phyloP scores from a whole-genome alignment of 441 rosid species.

The Euphorbia corollata region DNA sequence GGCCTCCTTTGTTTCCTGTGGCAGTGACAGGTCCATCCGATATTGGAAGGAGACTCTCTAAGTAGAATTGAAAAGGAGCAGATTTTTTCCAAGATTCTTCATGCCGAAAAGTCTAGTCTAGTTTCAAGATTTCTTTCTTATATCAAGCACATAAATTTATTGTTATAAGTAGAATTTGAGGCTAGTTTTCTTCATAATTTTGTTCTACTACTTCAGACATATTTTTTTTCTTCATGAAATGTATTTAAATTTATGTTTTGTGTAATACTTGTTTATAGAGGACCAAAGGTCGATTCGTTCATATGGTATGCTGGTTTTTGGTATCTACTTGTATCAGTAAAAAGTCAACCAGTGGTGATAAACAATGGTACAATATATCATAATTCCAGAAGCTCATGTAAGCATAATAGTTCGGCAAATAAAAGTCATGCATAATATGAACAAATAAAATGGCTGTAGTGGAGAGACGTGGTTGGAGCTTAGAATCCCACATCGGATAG shows the following conservation, averaged over 20 bases:
- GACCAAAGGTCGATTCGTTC: not conserved
- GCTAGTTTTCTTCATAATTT: not conserved
- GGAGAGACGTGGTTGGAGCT: too few relatives aligned
- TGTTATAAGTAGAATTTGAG: not conserved
- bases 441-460: not conserved
- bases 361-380: not conserved
- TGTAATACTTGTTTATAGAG: not conserved
- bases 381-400: not conserved
- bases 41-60: slow-evolving; percentile 60
- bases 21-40: slow-evolving; percentile 68
- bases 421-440: not conserved
- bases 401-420: not conserved
- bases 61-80: not conserved
- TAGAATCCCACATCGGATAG: too few relatives aligned
- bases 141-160: not conserved
- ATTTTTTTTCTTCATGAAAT: not conserved
- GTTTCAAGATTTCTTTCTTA: not conserved
- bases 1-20: slow-evolving; percentile 66
- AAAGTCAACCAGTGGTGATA: not conserved
- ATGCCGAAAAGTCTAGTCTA: not conserved
- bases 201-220: not conserved
- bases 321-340: not conserved
- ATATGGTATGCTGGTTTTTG: too few relatives aligned
- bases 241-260: not conserved
- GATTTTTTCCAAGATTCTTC: not conserved